Base-by-base conservation (phyloP, 2,329 filamentous ascomycete species). In the Myotisia sp. region DNA sequence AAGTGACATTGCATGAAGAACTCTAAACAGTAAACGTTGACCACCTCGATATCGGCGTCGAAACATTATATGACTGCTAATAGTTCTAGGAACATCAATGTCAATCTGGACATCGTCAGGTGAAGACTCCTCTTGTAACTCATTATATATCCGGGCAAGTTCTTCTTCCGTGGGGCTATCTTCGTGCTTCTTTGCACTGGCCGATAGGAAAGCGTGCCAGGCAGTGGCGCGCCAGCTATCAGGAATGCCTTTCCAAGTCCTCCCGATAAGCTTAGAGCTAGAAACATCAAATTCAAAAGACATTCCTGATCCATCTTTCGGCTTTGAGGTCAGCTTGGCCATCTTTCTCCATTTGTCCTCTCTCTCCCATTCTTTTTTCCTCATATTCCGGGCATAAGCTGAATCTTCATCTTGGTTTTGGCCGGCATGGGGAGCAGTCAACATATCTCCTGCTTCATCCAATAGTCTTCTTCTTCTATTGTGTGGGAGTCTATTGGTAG, bases 31-130 rank as follows among this genome's bases (percentile, higher is more conserved):
- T 9, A 95, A 64, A 27, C 90, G 74, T 56, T 98, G 87, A 1
- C 87, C 90, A 40, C 90, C 90, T 16, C 84, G 74, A 59, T 98
- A 98, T 33, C 90, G 72, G 42, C 76, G 71, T 29, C 90, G 76
- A 53, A 98, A 98, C 87, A 98, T 94, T 55, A 98, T 87, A 59
- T 98, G 90, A 42, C 81, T 76, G 55, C 76, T 92, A 54, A 98
- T 92, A 3, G 90, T 95, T 35, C 90, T 72, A 1, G 90, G 90
- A 12, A 98, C 90, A 54, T 98, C 90, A 27, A 95, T 74, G 55
- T 98, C 90, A 47, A 98, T 98, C 59, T 98, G 90, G 14, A 87
- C 76, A 55, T 98, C 90, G 51, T 98, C 90, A 1, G 84, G 76
- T 2, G 81, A 93, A 36, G 74, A 74, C 39, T 75, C 63, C 10